Percentiles rank a stretch among this genome's conserved stretches.
Evolutionary conservation across 75 land plant species (phyloP).

Genomic region (Picea sitchensis): DNA sequence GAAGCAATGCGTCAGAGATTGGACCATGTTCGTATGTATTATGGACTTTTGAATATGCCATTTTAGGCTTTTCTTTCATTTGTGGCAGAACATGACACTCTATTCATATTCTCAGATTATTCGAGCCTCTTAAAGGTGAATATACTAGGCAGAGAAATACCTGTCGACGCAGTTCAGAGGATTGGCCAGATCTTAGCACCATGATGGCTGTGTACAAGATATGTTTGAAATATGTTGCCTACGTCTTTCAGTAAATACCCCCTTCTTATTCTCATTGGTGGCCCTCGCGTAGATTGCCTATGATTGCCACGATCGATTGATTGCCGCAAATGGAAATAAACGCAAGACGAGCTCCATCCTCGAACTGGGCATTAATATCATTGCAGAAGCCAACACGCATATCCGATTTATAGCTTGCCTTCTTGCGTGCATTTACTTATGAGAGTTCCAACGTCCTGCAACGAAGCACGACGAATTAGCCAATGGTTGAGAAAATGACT

Average conservation of each 20-base stretch:
- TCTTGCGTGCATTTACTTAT: no score
- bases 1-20: conserved; percentile 72
- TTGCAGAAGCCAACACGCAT: no score
- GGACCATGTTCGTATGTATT: conserved; percentile 86
- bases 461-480: no score
- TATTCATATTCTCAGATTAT: conserved; percentile 80
- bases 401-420: no score
- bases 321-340: no score
- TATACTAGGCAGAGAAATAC: conserved; percentile 91
- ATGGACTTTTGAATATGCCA: conserved; percentile 87
- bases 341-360: no score
- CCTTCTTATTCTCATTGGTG: not conserved
- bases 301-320: no score
- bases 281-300: no score
- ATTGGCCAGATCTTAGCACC: conserved; percentile 60
- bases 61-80: conserved; percentile 96
- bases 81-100: conserved; percentile 62
- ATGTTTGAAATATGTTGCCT: not conserved
- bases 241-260: not conserved
- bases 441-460: no score
- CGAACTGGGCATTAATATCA: no score
- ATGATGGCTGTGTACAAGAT: conserved; percentile 18
- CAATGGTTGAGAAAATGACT: no score
- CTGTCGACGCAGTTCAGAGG: conserved; percentile 66
- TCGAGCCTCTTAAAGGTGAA: conserved; percentile 72